These are phyloP conservation scores for Hypomontagnella monticulosa DNA, from an alignment of 495 filamentous ascomycete species.

Conservation along the genomic window DNA sequence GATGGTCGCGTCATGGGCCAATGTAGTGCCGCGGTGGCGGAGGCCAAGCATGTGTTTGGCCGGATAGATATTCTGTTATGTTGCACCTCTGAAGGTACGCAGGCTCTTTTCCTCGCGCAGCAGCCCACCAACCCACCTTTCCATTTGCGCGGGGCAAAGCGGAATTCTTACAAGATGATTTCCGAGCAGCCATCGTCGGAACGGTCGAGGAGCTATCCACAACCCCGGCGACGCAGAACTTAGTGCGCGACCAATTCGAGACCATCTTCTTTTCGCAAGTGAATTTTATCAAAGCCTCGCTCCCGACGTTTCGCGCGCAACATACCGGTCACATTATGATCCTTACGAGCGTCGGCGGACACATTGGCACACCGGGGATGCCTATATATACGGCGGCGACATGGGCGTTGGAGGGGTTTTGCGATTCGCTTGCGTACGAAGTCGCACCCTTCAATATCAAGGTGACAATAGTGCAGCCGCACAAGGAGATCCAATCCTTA, in stretches of 20 bases:
- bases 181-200: conserved; percentile 76
- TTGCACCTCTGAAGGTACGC: conserved; percentile 82
- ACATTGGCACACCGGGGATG: conserved; percentile 92
- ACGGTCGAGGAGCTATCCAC: conserved; percentile 90
- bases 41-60: conserved; percentile 84
- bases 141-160: conserved; percentile 13
- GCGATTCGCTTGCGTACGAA: conserved; percentile 95
- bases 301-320: conserved; percentile 81
- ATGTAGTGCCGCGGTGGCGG: conserved; percentile 84
- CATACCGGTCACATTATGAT: conserved; percentile 89
- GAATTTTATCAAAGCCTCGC: conserved; percentile 90
- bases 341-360: conserved; percentile 87
- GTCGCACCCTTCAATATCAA: conserved; percentile 98
- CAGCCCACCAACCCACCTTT: conserved; percentile 2
- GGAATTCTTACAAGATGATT: conserved; percentile 31
- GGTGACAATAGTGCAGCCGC: conserved; percentile 91
- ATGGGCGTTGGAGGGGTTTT: conserved; percentile 98
- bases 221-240: conserved; percentile 73
- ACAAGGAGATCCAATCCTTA: conserved; percentile 81
- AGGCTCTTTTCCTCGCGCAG: conserved; percentile 6
- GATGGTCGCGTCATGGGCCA: conserved; percentile 66
- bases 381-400: conserved; percentile 90
- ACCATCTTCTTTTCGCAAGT: conserved; percentile 93
- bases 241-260: conserved; percentile 92
- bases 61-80: conserved; percentile 88